Evolutionary conservation across 1,284 basidiomycete species (phyloP).

Genomic region (Marasmius oreades): DNA sequence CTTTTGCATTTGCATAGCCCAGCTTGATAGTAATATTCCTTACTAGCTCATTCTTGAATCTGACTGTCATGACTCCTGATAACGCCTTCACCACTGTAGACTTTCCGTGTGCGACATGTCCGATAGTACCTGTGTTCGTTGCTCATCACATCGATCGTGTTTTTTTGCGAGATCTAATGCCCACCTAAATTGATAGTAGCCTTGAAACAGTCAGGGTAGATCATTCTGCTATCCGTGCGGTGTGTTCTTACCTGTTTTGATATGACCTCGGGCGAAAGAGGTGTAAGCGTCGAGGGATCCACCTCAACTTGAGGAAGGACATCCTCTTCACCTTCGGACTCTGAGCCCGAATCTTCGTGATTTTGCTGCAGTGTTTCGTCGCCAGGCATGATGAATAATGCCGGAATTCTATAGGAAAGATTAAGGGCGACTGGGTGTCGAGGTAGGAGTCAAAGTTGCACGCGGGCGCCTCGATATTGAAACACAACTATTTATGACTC

Average conservation of each 20-base stretch:
- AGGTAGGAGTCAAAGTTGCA: not conserved
- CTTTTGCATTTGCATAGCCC: constrained; percentile 98
- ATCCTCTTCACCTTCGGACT: constrained; percentile 58
- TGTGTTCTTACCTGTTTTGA: constrained; percentile 81
- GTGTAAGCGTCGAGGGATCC: constrained; percentile 80
- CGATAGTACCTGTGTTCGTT: constrained; percentile 73
- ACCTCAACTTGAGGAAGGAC: constrained; percentile 62
- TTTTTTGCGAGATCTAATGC: constrained; percentile 16
- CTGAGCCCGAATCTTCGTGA: constrained; percentile 66
- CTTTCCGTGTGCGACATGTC: constrained; percentile 98
- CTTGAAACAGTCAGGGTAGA: constrained; percentile 31
- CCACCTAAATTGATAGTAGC: constrained; percentile 84
- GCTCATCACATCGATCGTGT: constrained; percentile 16
- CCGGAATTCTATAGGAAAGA: not conserved
- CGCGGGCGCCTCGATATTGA: too few relatives aligned
- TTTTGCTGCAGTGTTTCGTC: constrained; percentile 62
- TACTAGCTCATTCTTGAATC: constrained; percentile 98
- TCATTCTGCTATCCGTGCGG: not conserved
- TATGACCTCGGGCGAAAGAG: constrained; percentile 94
- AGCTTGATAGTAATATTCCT: constrained; percentile 99
- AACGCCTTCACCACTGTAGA: constrained; percentile 99
- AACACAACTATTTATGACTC: too few relatives aligned
- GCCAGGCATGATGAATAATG: constrained; percentile 44
- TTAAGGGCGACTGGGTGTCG: not conserved
- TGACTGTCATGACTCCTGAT: constrained; percentile 97